Evolutionary conservation across 768 basidiomycete species (phyloP), one percentile per base, ranked within the genome.

Genomic region (Udeniomyces megalosporus): DNA sequence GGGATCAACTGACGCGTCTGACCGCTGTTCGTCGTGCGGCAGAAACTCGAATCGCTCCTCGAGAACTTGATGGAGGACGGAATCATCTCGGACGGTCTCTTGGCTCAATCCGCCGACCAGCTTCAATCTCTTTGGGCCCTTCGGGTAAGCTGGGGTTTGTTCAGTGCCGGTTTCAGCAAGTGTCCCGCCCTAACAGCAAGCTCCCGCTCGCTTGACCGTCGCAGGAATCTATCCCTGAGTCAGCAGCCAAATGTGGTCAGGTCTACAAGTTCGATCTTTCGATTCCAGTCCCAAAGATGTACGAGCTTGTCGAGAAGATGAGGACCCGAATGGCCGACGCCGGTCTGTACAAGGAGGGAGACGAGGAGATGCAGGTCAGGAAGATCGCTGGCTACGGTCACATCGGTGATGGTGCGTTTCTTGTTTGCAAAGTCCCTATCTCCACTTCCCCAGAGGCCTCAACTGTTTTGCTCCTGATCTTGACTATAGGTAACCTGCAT

Each of bases 201-300:
- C 38, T 42, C 38, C 38, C 38, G 17, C 17, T 42, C 38, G 17
- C 17, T n/a, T 20, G 22, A 4, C 20, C 5, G 14, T 11, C 3
- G 24, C 44, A 44, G 28, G 95, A 99, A 75, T 84, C 86, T 17
- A 79, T 97, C 28, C 82, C 95, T 1, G 95, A 99, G 73, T 87
- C 90, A 4, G 80, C 86, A 4, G 86, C 86, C 44, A 96, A 96
- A 71, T 84, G 88, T 71, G 95, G 95, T 47, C 90, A 89, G 68
- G 83, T 84, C 6, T 97, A 96, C 78, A 99, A 99, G 76, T 99
- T 97, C 71, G 91, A 95, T 69, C 55, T 99, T 49, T 90, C 88
- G 12, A 81, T 97, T 15, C 92, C 92, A 6, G 77, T 91, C 4
- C 79, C 81, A 22, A 80, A 82, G 65, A 96, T 97, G 80, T 84